These are phyloP conservation scores for Pulicaria dysenterica DNA, from an alignment of 129 eudicot species.

Conservation along the genomic window DNA sequence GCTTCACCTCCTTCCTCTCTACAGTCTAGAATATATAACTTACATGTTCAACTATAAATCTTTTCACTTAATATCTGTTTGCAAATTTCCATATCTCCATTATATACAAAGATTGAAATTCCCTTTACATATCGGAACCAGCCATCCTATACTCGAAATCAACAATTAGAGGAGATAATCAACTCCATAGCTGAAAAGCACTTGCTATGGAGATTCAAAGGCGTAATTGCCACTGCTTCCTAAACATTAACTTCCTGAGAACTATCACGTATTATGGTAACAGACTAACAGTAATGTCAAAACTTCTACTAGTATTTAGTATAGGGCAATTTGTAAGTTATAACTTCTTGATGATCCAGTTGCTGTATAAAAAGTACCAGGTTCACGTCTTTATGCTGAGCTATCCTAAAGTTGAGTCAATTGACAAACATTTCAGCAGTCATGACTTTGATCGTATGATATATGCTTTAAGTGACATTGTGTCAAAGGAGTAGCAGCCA, in stretches of 20 bases:
- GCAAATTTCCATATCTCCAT: constrained; percentile 5
- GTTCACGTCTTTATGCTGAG: not conserved
- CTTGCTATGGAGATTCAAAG: not conserved
- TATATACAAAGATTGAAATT: not conserved
- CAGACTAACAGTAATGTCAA: not conserved
- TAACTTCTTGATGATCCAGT: not conserved
- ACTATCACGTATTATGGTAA: not conserved
- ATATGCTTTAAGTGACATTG: not conserved
- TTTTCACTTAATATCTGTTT: not conserved
- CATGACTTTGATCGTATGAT: not conserved
- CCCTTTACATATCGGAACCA: not conserved
- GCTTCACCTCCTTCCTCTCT: not conserved
- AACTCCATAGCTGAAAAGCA: not conserved
- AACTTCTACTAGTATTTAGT: not conserved
- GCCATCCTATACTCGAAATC: not conserved
- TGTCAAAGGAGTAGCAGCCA: not conserved
- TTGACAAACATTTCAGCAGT: not conserved
- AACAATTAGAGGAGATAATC: not conserved
- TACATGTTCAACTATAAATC: not conserved
- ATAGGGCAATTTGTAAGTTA: not conserved
- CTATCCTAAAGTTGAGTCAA: not conserved
- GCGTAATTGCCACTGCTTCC: not conserved
- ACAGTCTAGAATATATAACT: not conserved
- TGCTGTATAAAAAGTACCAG: not conserved
- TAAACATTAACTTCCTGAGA: not conserved